phyloP scores from a whole-genome alignment of 345 rosid genomes.

The Bretschneidera sinensis region DNA sequence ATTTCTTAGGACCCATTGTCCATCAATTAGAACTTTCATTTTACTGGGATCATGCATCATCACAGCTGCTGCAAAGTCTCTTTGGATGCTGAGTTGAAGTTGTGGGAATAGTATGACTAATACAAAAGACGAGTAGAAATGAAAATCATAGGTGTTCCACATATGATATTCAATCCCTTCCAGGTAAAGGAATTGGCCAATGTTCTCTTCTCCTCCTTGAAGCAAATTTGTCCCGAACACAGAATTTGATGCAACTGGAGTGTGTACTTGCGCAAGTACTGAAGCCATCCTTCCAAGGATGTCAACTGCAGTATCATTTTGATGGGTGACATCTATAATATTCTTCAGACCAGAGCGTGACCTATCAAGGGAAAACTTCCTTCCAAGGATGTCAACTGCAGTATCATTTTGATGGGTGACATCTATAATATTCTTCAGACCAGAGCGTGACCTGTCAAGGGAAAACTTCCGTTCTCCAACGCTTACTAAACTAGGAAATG shows the following conservation, averaged over 20 bases:
- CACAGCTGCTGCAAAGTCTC: conserved; percentile 92
- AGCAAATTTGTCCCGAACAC: conserved; percentile 89
- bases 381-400: too few species aligned
- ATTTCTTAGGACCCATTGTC: conserved; percentile 62
- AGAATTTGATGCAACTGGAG: conserved; percentile 60
- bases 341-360: conserved; percentile 36
- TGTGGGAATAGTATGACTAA: conserved; percentile 84
- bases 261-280: conserved; percentile 53
- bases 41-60: conserved; percentile 88
- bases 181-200: conserved; percentile 88
- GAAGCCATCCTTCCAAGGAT: conserved; percentile 76
- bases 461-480: conserved; percentile 54
- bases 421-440: too few species aligned
- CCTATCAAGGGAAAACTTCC: conserved; percentile 76
- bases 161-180: conserved; percentile 87
- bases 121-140: conserved; percentile 87
- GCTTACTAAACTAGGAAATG: conserved; percentile 59
- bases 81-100: conserved; percentile 80
- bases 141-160: conserved; percentile 98
- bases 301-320: conserved; percentile 46
- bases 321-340: conserved; percentile 21
- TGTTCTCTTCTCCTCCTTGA: conserved; percentile 85
- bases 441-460: too few species aligned
- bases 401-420: too few species aligned
- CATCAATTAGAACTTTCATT: conserved; percentile 54